Evolutionary conservation across 1,284 basidiomycete genomes (phyloP), one percentile per base, ranked within the genome.

Genomic region (Singerocomus rubriflavus): DNA sequence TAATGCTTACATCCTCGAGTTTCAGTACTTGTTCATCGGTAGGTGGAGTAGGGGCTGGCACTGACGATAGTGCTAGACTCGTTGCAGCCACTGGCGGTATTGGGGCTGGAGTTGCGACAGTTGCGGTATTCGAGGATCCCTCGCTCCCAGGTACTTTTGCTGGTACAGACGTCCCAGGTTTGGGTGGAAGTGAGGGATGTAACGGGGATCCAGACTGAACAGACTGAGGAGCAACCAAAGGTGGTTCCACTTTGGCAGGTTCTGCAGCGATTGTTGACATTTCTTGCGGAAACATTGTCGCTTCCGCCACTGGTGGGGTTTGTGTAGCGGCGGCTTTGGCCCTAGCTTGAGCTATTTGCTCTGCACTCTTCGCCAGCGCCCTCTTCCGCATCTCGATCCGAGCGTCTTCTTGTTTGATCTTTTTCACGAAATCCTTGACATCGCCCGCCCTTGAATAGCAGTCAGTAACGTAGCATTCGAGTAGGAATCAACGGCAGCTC

Each of bases 371-470:
- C 8, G 71, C 71, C 14, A 88, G 69, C 38, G 72, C 67, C 57
- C 78, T 80, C 64, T 73, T 81, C 45, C 85, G 76, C 71, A 82
- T 71, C 32, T 78, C 78, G 48, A 88, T 86, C 30, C 77, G 73
- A 30, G 69, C 72, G 51, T 90, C 84, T 59, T 85, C 82, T 50
- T 76, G 73, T 60, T 84, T 83, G 57, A 88, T 73, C 63, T 82
- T 83, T 63, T 80, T 83, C 39, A 84, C 76, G 48, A 85, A 89
- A 61, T 84, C 81, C 57, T 84, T 84, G 48, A 90, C 78, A 47
- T 84, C 82, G 3, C 84, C 85, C 40, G 84, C 74, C 35, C 85
- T 87, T 54, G 46, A n/a, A 21, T 3, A 30, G 13, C 10, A 46
- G 16, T 57, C 27, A 56, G 58, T 27, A 35, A 37, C 5, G 29